Base-by-base conservation (phyloP, 1,284 basidiomycete genomes). In the Vanrija sp. region DNA sequence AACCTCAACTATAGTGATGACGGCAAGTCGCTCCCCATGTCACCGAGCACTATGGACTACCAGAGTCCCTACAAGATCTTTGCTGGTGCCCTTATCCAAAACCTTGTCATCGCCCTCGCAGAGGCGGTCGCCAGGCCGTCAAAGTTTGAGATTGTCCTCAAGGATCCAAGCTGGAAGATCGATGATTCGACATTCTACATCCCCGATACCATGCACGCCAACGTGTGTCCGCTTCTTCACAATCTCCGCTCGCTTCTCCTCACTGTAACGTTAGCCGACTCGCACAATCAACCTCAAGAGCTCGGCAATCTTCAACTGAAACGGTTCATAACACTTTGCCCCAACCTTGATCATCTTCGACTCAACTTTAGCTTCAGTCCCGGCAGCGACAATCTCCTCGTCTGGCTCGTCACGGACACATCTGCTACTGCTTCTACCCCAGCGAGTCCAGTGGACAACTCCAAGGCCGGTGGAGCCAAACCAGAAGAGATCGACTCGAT, bases 231-330 rank as follows among this genome's bases (percentile, higher is more conserved):
- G 3, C n/a, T 51, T n/a, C 52, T 60, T 1, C 25, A 16, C 2
- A 18, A 19, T 10, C 43, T 60, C 28, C 48, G 26, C 4, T 52
- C 54, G 43, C 46, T 60, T 7, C 58, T 56, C 25, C 46, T 60
- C 29, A 48, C 29, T 10, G 3, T 57, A 10, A 38, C 21, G 5
- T 10, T 16, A 8, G 12, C 1, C 10, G 18, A 18, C n/a, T 6
- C 34, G 16, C 15, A 39, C 25, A 4, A 3, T 3, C 10, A 9
- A 2, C 40, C 34, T 12, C 5, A 18, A 18, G 21, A 34, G 23
- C 25, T 18, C n/a, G 18, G 19, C 12, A 18, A 38, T 7, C 46
- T 46, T n/a, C 47, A 43, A 26, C 45, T 60, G 6, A 23, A 23
- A 12, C 6, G n/a, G 14, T 53, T 55, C 19, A 23, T 60, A 7